Evolutionary conservation across 192 early-diverging fungal species (phyloP).

Genomic region (Podila verticillata): DNA sequence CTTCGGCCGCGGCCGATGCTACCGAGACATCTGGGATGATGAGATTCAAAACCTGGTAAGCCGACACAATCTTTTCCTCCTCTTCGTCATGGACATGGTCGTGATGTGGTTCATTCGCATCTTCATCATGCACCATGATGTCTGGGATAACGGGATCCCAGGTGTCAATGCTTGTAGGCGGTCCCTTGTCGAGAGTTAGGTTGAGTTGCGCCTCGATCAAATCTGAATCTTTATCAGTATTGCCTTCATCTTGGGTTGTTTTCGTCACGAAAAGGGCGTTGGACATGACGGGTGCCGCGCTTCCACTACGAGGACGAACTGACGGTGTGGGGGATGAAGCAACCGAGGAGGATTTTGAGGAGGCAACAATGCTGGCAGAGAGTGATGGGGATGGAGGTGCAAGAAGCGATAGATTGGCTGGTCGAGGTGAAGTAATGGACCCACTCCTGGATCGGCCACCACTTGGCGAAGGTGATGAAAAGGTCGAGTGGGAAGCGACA

Average conservation of each 20-base stretch:
- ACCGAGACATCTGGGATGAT: conserved; percentile 50
- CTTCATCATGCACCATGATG: conserved; percentile 43
- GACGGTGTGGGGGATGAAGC: not conserved
- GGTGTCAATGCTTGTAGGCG: conserved; percentile 39
- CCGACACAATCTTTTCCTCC: conserved; percentile 48
- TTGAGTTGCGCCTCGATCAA: conserved; percentile 29
- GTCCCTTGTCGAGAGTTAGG: conserved; percentile 42
- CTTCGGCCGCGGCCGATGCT: conserved; percentile 34
- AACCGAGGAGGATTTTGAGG: conserved; percentile 8
- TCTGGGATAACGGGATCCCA: conserved; percentile 50
- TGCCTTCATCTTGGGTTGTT: not conserved
- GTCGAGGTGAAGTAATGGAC: conserved; percentile 47
- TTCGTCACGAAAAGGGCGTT: conserved; percentile 9
- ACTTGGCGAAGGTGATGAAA: conserved; percentile 10
- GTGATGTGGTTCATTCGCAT: conserved; percentile 1
- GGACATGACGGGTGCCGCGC: conserved; percentile 26
- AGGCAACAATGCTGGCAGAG: not conserved
- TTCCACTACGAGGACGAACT: conserved; percentile 30
- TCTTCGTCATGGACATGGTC: conserved; percentile 29
- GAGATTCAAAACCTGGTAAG: conserved; percentile 40
- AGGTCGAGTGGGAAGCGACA: conserved; percentile 41
- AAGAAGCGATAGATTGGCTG: conserved; percentile 31
- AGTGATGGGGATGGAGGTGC: conserved; percentile 22
- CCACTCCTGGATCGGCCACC: conserved; percentile 46
- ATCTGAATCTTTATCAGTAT: conserved; percentile 11